A percentile compares a stretch with the other conserved stretches of the same genome.
Evolutionary conservation across 805 yeast genomes (phyloP).

Genomic region (Starmerella stigmatis): DNA sequence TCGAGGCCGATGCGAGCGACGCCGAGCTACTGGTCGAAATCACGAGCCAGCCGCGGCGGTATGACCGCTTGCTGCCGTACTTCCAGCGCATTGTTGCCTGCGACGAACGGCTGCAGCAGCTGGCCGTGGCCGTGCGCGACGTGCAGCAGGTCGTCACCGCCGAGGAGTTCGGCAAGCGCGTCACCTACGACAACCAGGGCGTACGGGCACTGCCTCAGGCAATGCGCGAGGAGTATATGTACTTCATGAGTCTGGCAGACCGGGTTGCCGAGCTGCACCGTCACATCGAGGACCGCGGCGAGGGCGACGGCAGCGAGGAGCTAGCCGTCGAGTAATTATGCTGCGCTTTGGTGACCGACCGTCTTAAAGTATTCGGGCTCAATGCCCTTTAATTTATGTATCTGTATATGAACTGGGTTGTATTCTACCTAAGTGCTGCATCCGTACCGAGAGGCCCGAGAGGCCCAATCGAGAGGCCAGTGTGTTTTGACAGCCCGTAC

Average conservation of each 20-base stretch:
- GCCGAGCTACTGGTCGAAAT: slow-evolving; percentile 23
- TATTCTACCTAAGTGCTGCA: too few species aligned
- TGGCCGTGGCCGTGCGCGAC: slow-evolving; percentile 27
- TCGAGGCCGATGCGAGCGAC: slow-evolving; percentile 29
- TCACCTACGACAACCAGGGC: slow-evolving; percentile 20
- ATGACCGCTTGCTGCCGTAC: slow-evolving; percentile 30
- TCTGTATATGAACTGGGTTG: too few species aligned
- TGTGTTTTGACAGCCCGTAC: too few species aligned
- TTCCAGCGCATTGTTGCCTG: slow-evolving; percentile 30
- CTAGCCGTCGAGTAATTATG: neutral
- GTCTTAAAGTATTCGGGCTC: too few species aligned
- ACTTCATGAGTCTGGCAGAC: slow-evolving; percentile 65
- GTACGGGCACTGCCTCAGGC: slow-evolving; percentile 19
- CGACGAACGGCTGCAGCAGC: slow-evolving; percentile 27
- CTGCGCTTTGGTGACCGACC: neutral
- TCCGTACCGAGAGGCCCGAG: too few species aligned
- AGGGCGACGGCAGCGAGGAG: slow-evolving; percentile 15
- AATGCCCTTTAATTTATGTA: too few species aligned
- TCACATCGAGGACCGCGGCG: slow-evolving; percentile 26
- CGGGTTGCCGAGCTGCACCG: slow-evolving; percentile 62
- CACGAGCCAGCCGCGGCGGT: slow-evolving; percentile 24
- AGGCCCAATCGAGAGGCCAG: too few species aligned
- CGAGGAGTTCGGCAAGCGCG: slow-evolving; percentile 25
- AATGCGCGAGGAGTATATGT: slow-evolving; percentile 47
- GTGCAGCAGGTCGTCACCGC: slow-evolving; percentile 30